phyloP scores from a whole-genome alignment of 2,329 filamentous ascomycete genomes.

The Talaromyces verruculosus region DNA sequence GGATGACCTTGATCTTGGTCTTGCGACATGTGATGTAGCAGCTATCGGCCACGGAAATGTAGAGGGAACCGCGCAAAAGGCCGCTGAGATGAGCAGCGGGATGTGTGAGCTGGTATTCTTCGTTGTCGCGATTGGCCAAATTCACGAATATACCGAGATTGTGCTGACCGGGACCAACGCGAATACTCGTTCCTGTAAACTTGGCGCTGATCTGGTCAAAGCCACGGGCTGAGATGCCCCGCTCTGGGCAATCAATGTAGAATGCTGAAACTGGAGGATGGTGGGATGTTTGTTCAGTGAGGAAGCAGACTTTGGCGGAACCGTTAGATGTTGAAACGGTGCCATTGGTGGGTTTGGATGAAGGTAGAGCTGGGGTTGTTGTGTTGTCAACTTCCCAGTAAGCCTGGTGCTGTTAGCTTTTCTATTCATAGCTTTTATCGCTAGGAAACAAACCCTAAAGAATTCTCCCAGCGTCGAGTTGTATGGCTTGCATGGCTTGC shows the following conservation, averaged over 20 bases:
- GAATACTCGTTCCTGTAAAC: constrained; percentile 93
- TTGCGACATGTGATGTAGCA: constrained; percentile 88
- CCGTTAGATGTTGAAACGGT: constrained; percentile 40
- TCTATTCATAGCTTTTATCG: background rate
- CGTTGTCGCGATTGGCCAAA: constrained; percentile 73
- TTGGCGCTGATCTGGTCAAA: constrained; percentile 97
- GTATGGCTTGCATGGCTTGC: constrained; percentile 97
- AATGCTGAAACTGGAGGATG: constrained; percentile 97
- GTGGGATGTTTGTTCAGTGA: constrained; percentile 97
- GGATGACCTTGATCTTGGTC: constrained; percentile 85
- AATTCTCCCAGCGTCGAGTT: constrained; percentile 97
- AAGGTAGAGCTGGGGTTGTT: constrained; percentile 60
- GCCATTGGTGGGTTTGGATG: constrained; percentile 35
- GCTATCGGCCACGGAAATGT: constrained; percentile 83
- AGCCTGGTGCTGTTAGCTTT: constrained; percentile 58
- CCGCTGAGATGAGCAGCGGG: constrained; percentile 91
- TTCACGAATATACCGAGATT: constrained; percentile 96
- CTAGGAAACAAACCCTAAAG: constrained; percentile 68
- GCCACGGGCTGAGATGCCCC: constrained; percentile 80
- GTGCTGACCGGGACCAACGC: constrained; percentile 85
- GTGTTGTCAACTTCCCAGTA: constrained; percentile 91
- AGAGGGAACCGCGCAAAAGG: constrained; percentile 80
- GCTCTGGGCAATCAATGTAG: constrained; percentile 87
- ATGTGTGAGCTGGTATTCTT: constrained; percentile 93
- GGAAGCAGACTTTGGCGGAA: constrained; percentile 77